phyloP scores from a whole-genome alignment of 495 filamentous ascomycete genomes.

The Aspergillus cavernicola region DNA sequence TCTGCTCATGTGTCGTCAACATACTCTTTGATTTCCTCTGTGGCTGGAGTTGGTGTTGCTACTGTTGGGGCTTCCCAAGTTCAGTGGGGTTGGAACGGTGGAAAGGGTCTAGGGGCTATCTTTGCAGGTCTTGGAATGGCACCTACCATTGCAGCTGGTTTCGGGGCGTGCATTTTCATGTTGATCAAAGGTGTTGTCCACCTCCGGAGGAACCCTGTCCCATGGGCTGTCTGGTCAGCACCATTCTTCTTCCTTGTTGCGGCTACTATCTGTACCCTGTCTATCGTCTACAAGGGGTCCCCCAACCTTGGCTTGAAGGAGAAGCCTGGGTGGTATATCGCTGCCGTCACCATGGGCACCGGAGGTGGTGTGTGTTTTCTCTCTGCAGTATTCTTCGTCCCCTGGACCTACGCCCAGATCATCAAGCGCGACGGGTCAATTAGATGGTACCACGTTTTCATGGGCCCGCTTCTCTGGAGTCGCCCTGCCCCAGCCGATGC shows the following conservation, averaged over 20 bases:
- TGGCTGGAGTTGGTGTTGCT: slow-evolving; percentile 59
- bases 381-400: slow-evolving; percentile 56
- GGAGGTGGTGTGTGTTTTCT: slow-evolving; percentile 52
- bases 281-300: slow-evolving; percentile 63
- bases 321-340: slow-evolving; percentile 54
- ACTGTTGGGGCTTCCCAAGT: slow-evolving; percentile 54
- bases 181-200: slow-evolving; percentile 57
- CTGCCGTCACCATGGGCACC: slow-evolving; percentile 52
- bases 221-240: slow-evolving; percentile 53
- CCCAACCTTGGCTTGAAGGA: slow-evolving; percentile 51
- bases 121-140: slow-evolving; percentile 60
- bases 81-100: slow-evolving; percentile 60
- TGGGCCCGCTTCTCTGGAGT: slow-evolving; percentile 50
- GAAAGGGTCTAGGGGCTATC: slow-evolving; percentile 57
- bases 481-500: slow-evolving; percentile 39
- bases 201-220: slow-evolving; percentile 52
- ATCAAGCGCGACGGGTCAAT: slow-evolving; percentile 52
- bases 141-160: slow-evolving; percentile 53
- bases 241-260: slow-evolving; percentile 58
- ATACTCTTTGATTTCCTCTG: slow-evolving; percentile 59
- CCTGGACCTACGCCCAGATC: slow-evolving; percentile 50
- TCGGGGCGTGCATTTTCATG: slow-evolving; percentile 55
- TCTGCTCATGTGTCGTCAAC: slow-evolving; percentile 61
- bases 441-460: slow-evolving; percentile 50
- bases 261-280: slow-evolving; percentile 54